A percentile compares a stretch with the other conserved stretches of the same genome.
Evolutionary conservation across 2,329 filamentous ascomycete species (phyloP).

Genomic region (Simplicillium aogashimaense): DNA sequence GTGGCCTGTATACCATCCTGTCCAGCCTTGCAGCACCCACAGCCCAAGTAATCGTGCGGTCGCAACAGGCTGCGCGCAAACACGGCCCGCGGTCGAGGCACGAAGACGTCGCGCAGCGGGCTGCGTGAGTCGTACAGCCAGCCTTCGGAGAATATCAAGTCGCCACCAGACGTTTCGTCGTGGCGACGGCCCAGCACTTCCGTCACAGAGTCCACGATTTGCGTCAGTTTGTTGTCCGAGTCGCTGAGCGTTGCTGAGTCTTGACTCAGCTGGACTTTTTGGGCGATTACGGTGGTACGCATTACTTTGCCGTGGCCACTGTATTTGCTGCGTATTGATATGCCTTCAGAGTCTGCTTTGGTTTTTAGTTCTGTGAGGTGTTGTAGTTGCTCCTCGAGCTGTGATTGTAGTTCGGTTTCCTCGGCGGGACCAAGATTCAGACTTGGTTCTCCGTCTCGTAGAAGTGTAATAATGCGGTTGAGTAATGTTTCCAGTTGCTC

Average conservation of each 20-base stretch:
- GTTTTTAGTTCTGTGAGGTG: slow-evolving; percentile 36
- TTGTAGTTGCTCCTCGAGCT: slow-evolving; percentile 30
- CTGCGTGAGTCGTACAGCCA: slow-evolving; percentile 66
- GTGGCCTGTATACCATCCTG: slow-evolving; percentile 44
- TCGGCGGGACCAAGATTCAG: slow-evolving; percentile 22
- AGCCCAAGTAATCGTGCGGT: slow-evolving; percentile 70
- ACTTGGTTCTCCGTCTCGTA: slow-evolving; percentile 24
- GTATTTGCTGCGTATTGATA: slow-evolving; percentile 62
- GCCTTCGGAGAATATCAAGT: slow-evolving; percentile 56
- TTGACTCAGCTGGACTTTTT: slow-evolving; percentile 71
- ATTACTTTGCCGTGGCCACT: slow-evolving; percentile 60
- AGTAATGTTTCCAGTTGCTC: slow-evolving; percentile 17
- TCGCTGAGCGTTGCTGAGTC: slow-evolving; percentile 62
- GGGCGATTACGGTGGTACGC: slow-evolving; percentile 69
- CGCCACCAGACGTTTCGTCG: slow-evolving; percentile 17
- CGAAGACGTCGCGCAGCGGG: slow-evolving; percentile 65
- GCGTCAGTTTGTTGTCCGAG: slow-evolving; percentile 61
- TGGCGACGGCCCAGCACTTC: slow-evolving; percentile 15
- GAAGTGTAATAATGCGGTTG: slow-evolving; percentile 14
- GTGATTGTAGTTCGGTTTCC: slow-evolving; percentile 17
- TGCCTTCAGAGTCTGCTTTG: slow-evolving; percentile 31
- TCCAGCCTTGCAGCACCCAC: slow-evolving; percentile 52
- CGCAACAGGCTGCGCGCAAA: slow-evolving; percentile 62
- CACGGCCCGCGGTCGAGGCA: slow-evolving; percentile 59
- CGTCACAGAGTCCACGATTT: slow-evolving; percentile 43